phyloP scores from a whole-genome alignment of 108 stramenopile genomes.

The Pelagomonas calceolata region DNA sequence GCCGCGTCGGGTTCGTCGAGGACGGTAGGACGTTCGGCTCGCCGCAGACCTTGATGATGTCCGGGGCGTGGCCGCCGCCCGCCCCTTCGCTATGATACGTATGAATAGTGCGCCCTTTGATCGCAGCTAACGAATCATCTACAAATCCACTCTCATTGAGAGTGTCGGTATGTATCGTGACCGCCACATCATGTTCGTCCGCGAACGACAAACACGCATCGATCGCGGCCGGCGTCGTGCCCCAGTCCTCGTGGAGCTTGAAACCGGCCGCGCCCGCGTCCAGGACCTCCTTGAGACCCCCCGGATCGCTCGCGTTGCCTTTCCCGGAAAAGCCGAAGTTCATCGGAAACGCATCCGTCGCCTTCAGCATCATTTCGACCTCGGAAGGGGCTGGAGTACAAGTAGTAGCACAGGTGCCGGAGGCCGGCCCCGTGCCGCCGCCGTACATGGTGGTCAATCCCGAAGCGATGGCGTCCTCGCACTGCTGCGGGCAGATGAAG shows the following conservation, averaged over 20 bases:
- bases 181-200: constrained; percentile 73
- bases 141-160: constrained; percentile 90
- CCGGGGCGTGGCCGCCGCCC: constrained; percentile 92
- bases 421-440: constrained; percentile 84
- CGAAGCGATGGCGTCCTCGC: constrained; percentile 79
- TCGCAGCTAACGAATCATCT: constrained; percentile 79
- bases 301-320: constrained; percentile 75
- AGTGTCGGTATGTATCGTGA: constrained; percentile 97
- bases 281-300: constrained; percentile 33
- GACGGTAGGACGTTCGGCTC: constrained; percentile 79
- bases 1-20: constrained; percentile 91
- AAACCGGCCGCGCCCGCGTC: constrained; percentile 61
- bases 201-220: constrained; percentile 78
- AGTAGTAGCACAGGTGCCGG: constrained; percentile 87
- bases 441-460: constrained; percentile 92
- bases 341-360: constrained; percentile 73
- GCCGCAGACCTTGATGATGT: constrained; percentile 90
- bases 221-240: constrained; percentile 90
- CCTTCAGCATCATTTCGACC: constrained; percentile 88
- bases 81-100: constrained; percentile 87
- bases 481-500: constrained; percentile 93
- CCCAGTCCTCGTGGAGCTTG: constrained; percentile 99
- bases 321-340: constrained; percentile 96
- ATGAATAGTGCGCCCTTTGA: constrained; percentile 89
- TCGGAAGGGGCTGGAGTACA: constrained; percentile 86